These are phyloP conservation scores for Microbotryomycetes sp. DNA, from an alignment of 1,284 basidiomycete genomes.

Conservation along the genomic window DNA sequence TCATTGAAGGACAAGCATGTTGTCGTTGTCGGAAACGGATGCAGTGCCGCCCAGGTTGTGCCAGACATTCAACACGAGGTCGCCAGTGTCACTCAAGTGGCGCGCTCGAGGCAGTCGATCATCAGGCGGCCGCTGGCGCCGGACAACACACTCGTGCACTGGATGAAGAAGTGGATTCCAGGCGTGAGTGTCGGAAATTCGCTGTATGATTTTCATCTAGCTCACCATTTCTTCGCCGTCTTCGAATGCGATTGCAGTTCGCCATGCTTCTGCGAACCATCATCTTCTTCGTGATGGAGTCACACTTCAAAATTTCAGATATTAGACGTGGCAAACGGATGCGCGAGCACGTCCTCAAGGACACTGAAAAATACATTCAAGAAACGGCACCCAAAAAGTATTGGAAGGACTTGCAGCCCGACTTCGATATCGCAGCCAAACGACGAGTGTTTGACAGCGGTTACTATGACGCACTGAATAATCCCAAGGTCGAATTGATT, in stretches of 20 bases:
- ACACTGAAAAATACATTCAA: constrained; percentile 16
- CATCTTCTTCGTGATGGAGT: constrained; percentile 20
- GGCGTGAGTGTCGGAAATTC: constrained; percentile 8
- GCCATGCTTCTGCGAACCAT: constrained; percentile 12
- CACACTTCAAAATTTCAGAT: constrained; percentile 13
- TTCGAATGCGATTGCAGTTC: too few relatives aligned
- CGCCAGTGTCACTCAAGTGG: constrained; percentile 19
- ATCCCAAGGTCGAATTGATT: constrained; percentile 19
- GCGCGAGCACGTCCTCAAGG: constrained; percentile 2
- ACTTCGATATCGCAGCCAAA: constrained; percentile 31
- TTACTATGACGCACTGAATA: constrained; percentile 17
- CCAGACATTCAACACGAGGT: constrained; percentile 19
- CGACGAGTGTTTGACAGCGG: constrained; percentile 26
- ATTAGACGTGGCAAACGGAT: constrained; percentile 11
- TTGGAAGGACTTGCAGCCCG: constrained; percentile 23
- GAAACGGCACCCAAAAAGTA: constrained; percentile 19
- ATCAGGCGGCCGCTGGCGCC: constrained; percentile 14
- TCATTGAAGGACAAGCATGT: constrained; percentile 23
- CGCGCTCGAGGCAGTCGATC: constrained; percentile 23
- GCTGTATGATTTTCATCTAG: not conserved
- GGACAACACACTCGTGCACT: constrained; percentile 8
- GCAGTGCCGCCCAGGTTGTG: constrained; percentile 8
- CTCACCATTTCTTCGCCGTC: too few relatives aligned
- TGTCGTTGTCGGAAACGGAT: constrained; percentile 30
- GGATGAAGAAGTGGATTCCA: constrained; percentile 11